phyloP scores from a whole-genome alignment of 1,139 yeast species.

The Dujonia santamariae region DNA sequence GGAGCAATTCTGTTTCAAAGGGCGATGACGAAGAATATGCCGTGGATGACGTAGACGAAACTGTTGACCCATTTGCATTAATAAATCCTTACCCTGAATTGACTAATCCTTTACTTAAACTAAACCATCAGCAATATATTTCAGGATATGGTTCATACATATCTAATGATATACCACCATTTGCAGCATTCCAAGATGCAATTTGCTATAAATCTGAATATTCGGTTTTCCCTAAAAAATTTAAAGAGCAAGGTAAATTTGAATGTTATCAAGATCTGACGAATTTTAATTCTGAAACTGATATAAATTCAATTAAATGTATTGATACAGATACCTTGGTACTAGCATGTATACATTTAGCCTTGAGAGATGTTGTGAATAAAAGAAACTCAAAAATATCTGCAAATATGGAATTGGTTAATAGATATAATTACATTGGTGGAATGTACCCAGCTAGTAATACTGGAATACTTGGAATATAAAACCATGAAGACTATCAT shows the following conservation, averaged over 20 bases:
- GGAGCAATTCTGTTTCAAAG: not conserved
- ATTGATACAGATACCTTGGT: conserved; percentile 33
- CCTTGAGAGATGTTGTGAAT: conserved; percentile 32
- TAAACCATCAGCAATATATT: conserved; percentile 9
- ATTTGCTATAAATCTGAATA: conserved; percentile 16
- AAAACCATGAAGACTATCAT: not conserved
- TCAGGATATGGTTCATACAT: conserved; percentile 17
- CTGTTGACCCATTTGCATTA: conserved; percentile 1
- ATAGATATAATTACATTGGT: conserved; percentile 5
- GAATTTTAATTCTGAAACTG: conserved; percentile 6
- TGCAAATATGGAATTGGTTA: conserved; percentile 8
- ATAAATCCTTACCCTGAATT: conserved; percentile 32
- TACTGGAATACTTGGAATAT: not conserved
- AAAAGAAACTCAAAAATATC: conserved; percentile 6
- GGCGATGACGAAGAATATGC: not conserved
- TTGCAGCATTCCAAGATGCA: conserved; percentile 35
- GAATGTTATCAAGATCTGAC: conserved; percentile 34
- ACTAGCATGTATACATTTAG: conserved; percentile 25
- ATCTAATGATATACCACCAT: conserved; percentile 39
- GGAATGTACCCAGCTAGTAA: no score
- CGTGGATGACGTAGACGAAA: not conserved
- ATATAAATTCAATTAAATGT: conserved; percentile 28
- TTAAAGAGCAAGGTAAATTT: conserved; percentile 31
- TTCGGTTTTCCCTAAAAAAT: conserved; percentile 31
- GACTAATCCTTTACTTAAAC: conserved; percentile 18